A percentile compares a stretch with the other conserved stretches of the same genome.
Evolutionary conservation across 257 asterid genomes (phyloP).

Genomic region (Lavandula angustifolia): DNA sequence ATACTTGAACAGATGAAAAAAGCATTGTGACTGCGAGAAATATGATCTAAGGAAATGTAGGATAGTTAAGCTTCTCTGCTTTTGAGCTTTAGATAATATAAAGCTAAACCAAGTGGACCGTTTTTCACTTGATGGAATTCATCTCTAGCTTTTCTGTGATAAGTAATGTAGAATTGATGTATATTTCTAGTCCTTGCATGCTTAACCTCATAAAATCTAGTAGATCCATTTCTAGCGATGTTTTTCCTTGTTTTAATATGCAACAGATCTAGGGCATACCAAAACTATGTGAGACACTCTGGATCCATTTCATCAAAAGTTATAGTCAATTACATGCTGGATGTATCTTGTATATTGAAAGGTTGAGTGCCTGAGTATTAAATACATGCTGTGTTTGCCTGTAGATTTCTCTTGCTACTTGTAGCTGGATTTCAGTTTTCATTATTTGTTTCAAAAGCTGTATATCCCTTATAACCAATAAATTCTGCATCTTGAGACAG

Average conservation of each 20-base stretch:
- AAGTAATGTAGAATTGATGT: slow-evolving; percentile 4
- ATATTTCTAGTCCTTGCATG: slow-evolving; percentile 2
- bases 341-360: not conserved
- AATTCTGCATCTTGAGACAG: slow-evolving; percentile 49
- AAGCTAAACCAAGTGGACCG: not conserved
- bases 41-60: slow-evolving; percentile 9
- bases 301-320: slow-evolving; percentile 10
- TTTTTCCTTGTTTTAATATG: not conserved
- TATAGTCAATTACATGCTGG: not conserved
- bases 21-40: slow-evolving; percentile 13
- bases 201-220: slow-evolving; percentile 10
- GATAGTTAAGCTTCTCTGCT: slow-evolving; percentile 22
- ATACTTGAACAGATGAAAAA: slow-evolving; percentile 15
- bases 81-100: slow-evolving; percentile 8
- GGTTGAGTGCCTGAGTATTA: slow-evolving; percentile 22
- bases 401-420: slow-evolving; percentile 14
- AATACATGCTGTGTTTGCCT: slow-evolving; percentile 14
- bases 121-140: not conserved
- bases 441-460: slow-evolving; percentile 19
- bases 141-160: slow-evolving; percentile 2
- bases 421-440: slow-evolving; percentile 16
- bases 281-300: not conserved
- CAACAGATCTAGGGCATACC: slow-evolving; percentile 13
- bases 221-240: not conserved
- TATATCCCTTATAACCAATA: slow-evolving; percentile 28